These are phyloP conservation scores for Talaromyces sp. DNA, from an alignment of 2,329 filamentous ascomycete species.

Conservation along the genomic window DNA sequence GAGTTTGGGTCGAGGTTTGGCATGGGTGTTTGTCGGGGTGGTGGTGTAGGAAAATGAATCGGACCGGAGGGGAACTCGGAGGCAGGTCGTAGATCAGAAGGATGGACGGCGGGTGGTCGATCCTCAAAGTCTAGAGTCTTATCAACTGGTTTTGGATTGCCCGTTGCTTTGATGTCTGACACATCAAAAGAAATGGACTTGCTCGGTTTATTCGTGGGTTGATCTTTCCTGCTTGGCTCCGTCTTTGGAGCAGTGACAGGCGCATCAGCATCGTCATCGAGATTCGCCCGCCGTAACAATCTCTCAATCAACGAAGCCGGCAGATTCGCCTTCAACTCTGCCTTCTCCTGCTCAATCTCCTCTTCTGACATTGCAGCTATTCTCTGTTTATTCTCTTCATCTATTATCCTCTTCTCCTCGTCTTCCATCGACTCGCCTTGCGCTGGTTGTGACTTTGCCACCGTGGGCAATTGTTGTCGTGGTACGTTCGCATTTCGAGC, in stretches of 20 bases:
- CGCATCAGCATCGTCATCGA: constrained; percentile 55
- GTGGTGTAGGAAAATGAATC: constrained; percentile 46
- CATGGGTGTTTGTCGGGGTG: constrained; percentile 45
- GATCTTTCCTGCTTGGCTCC: not conserved
- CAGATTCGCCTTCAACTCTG: constrained; percentile 74
- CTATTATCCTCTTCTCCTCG: constrained; percentile 69
- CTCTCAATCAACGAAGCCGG: constrained; percentile 73
- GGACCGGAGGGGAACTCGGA: constrained; percentile 35
- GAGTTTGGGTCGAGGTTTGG: constrained; percentile 80
- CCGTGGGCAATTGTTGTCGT: not conserved
- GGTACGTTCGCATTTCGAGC: constrained; percentile 34
- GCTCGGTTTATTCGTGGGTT: not conserved
- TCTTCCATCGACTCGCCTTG: constrained; percentile 2
- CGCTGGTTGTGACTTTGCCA: not conserved
- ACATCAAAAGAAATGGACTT: constrained; percentile 33
- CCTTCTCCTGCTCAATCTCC: constrained; percentile 76
- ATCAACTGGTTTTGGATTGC: not conserved
- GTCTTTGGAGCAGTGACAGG: not conserved
- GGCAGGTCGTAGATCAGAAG: constrained; percentile 40
- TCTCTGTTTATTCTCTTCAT: constrained; percentile 72
- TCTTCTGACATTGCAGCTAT: constrained; percentile 74
- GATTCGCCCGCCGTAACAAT: constrained; percentile 70
- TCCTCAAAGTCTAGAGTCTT: constrained; percentile 30
- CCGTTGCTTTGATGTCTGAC: not conserved
- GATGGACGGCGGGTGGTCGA: constrained; percentile 32